phyloP scores from a whole-genome alignment of 2,329 filamentous ascomycete species.

The Talaromyces pinophilus region DNA sequence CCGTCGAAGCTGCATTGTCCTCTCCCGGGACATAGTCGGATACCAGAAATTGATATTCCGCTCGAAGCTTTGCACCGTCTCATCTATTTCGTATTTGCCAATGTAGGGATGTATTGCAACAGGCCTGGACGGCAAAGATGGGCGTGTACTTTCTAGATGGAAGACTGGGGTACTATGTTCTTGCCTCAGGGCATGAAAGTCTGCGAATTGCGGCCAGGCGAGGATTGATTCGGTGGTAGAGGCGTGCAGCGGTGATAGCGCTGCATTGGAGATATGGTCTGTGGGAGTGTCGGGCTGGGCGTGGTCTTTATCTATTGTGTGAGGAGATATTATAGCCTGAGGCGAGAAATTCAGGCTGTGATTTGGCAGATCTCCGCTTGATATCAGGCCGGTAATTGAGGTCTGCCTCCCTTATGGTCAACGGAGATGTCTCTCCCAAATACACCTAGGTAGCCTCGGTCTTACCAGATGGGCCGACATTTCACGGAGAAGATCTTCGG shows the following conservation, averaged over 20 bases:
- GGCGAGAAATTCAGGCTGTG: slow-evolving; percentile 24
- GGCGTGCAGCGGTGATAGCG: slow-evolving; percentile 54
- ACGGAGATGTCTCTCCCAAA: slow-evolving; percentile 10
- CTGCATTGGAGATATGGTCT: slow-evolving; percentile 48
- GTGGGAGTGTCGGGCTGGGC: slow-evolving; percentile 21
- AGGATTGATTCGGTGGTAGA: slow-evolving; percentile 56
- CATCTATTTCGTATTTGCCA: slow-evolving; percentile 45
- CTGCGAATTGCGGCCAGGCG: slow-evolving; percentile 54
- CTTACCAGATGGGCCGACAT: slow-evolving; percentile 46
- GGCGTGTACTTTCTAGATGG: slow-evolving; percentile 49
- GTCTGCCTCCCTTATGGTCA: background rate
- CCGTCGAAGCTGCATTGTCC: slow-evolving; percentile 37
- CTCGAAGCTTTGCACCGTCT: slow-evolving; percentile 49
- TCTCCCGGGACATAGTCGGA: slow-evolving; percentile 50
- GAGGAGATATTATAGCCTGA: slow-evolving; percentile 24
- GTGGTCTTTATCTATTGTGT: slow-evolving; percentile 27
- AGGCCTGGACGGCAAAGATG: slow-evolving; percentile 33
- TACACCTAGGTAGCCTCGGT: background rate
- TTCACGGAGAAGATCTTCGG: slow-evolving; percentile 51
- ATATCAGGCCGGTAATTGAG: slow-evolving; percentile 10
- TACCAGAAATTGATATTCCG: slow-evolving; percentile 57
- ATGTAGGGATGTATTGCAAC: slow-evolving; percentile 46
- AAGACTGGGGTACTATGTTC: slow-evolving; percentile 51
- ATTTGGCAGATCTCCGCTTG: slow-evolving; percentile 16
- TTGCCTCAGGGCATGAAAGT: slow-evolving; percentile 47